These are phyloP conservation scores for Tetrahymena thermophila DNA, from an alignment of 73 alveolate species.

Conservation along the genomic window DNA sequence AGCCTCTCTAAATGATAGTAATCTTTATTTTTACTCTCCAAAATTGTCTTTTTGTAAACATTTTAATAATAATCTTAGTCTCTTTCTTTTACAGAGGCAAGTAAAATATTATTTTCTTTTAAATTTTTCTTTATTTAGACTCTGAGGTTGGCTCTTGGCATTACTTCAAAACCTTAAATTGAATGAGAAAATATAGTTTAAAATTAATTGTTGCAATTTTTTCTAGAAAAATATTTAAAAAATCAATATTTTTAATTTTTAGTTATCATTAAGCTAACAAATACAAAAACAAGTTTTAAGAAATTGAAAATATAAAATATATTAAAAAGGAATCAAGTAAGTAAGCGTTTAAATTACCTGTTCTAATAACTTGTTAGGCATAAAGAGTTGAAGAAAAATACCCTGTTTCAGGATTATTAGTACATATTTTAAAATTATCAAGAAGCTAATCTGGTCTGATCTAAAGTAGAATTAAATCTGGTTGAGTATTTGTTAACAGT, in stretches of 20 bases:
- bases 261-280: not conserved
- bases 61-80: not conserved
- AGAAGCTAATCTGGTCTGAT: slow-evolving; percentile 34
- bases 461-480: slow-evolving; percentile 19
- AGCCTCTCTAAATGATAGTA: slow-evolving; percentile 15
- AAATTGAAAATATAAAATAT: no score
- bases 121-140: not conserved
- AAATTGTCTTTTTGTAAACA: not conserved
- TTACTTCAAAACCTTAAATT: not conserved
- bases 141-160: not conserved
- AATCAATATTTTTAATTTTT: not conserved
- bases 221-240: not conserved
- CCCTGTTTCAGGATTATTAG: slow-evolving; percentile 2
- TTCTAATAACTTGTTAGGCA: slow-evolving; percentile 14
- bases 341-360: slow-evolving; percentile 7
- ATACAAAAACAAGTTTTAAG: no score
- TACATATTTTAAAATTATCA: slow-evolving; percentile 6
- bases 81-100: not conserved
- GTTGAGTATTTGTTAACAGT: slow-evolving; percentile 8
- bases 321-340: not conserved
- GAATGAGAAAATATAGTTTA: not conserved
- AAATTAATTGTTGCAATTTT: no score
- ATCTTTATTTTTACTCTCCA: slow-evolving; percentile 5
- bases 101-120: not conserved
- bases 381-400: not conserved